Base-by-base conservation (phyloP, 805 yeast genomes). In the Metschnikowia shivogae region DNA sequence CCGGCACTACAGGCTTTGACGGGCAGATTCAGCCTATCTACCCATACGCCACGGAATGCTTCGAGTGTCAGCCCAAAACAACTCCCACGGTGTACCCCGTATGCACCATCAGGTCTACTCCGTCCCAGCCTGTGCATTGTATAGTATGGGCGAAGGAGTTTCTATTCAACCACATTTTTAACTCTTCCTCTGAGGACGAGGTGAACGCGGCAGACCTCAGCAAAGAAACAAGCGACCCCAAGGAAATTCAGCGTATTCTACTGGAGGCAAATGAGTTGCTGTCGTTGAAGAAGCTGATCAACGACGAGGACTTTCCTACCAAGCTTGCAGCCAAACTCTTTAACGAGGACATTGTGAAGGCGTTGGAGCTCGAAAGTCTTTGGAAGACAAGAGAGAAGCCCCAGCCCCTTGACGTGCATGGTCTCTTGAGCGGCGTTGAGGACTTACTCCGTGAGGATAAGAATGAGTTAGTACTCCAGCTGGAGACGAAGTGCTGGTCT, bases 121-220 rank as follows among this genome's bases (percentile, higher is more conserved):
- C 99, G 0, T 87, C 96, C 0, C 89, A 86, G 59, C 97, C 97
- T 0, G 84, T 93, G 5, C 99, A 93, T 60, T 89, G 97, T 63
- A 84, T 93, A 22, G 96, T 95, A 1, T 93, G 99, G 99, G 95
- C 97, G 7, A 93, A 93, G 61, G 88, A 86, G 55, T 95, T 88
- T 59, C 66, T 93, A 42, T 89, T 93, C 60, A 74, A 79, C 20
- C 95, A 89, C 58, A 69, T 93, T 31, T 92, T 89, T 61, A 82
- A 81, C 17, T 81, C 80, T 39, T 73, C 65, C 45, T 19, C 56
- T 39, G 38, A 62, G 54, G 36, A 57, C 57, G 45, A 44, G 45
- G 55, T 37, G 39, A 53, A 46, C 29, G 52, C 48, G n/a, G 58
- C 55, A 6, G 50, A 54, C 17, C 52, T 78, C 46, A 39, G 44